Evolutionary conservation across 2,329 filamentous ascomycete genomes (phyloP).

Genomic region (Fusarium camptoceras): DNA sequence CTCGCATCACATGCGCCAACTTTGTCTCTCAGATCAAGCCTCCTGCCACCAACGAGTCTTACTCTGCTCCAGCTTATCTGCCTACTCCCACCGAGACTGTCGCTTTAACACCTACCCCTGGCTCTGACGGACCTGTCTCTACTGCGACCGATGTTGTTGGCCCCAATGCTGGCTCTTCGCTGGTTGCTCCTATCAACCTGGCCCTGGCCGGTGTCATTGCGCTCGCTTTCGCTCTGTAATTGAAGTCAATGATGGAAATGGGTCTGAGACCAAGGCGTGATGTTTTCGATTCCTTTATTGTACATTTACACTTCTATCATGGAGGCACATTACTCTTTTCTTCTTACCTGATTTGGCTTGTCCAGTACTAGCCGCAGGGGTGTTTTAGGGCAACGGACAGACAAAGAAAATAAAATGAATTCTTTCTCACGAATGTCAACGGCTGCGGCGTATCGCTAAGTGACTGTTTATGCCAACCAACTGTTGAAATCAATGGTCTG

Average conservation of each 20-base stretch:
- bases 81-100: constrained; percentile 39
- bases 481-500: background rate
- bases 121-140: constrained; percentile 16
- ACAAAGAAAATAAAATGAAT: constrained; percentile 21
- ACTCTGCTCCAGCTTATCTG: constrained; percentile 33
- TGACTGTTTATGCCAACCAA: background rate
- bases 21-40: constrained; percentile 54
- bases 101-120: constrained; percentile 24
- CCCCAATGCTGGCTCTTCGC: constrained; percentile 34
- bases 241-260: background rate
- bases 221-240: constrained; percentile 29
- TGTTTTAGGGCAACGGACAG: constrained; percentile 7
- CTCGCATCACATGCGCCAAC: constrained; percentile 73
- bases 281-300: constrained; percentile 12
- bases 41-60: constrained; percentile 28
- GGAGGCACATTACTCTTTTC: constrained; percentile 7
- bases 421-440: background rate
- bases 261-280: background rate
- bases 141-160: constrained; percentile 20
- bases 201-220: constrained; percentile 28
- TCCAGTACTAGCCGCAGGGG: constrained; percentile 13
- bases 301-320: constrained; percentile 16
- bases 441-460: background rate
- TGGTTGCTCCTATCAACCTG: constrained; percentile 25
- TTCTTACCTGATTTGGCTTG: constrained; percentile 15